Base-by-base conservation (phyloP, 371 early-diverging fungal genomes). In the Syncephalastrum contaminatum region DNA sequence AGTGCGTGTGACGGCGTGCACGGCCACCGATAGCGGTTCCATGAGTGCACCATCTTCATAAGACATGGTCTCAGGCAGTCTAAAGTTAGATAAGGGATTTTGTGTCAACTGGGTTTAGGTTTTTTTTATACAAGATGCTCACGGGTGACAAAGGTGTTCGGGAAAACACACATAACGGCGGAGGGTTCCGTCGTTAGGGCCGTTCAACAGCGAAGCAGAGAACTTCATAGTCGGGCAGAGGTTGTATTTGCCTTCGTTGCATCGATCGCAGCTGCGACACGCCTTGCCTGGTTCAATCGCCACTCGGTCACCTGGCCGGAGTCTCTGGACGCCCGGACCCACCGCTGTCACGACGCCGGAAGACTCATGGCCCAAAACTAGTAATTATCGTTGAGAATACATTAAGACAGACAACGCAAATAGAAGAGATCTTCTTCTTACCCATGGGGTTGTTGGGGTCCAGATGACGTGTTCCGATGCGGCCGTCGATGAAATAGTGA, bases 21-120 rank as follows among this genome's bases (percentile, higher is more conserved):
- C 69, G 0, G 75, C 75, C 7, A 74, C 75, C 1, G 75, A 65
- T 27, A 74, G 53, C 7, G 75, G 75, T 41, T 74, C 75, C 36
- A 74, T 53, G 30, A 74, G 52, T 13, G 75, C 75, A 43, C 75
- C 75, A 51, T 74, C 69, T 25, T 68, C 72, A 46, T 64, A 71
- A 14, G 49, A 56, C 25, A 74, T 56, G 57, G 51, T n/a, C 41
- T 27, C 43, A 53, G 52, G 51, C 52, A 47, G 30, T 27, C 44
- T 54, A 46, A n/a, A 53, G 15, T 15, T 50, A 22, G 48, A 40
- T 18, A 45, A 51, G 12, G 6, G 8, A 14, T 46, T 15, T 27
- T 18, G 13, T 22, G 18, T 54, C 53, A 53, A 40, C 16, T 10
- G 20, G 16, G 13, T 10, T 40, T 18, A 2, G 36, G 2, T 30